Conservation (phyloP, 1,139 yeast genomes). For the Geotrichum australiense region DNA sequence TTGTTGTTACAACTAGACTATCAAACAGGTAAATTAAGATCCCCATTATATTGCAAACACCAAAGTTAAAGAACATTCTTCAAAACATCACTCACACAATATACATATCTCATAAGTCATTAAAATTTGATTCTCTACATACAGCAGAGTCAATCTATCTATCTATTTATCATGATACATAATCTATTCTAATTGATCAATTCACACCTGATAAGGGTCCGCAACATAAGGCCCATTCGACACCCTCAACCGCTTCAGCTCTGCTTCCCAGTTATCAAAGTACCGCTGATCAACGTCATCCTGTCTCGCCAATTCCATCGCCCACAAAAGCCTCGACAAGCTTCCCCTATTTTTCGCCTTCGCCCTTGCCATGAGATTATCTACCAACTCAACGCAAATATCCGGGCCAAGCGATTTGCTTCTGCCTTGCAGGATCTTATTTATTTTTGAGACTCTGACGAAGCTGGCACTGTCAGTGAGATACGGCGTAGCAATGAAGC, state of each 20-base stretch:
- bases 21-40: too few relatives aligned
- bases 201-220: too few relatives aligned
- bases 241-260: not conserved
- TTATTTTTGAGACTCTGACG: constrained; percentile 19
- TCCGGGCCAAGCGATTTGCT: constrained; percentile 17
- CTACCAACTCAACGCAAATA: constrained; percentile 12
- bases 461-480: constrained; percentile 20
- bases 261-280: not conserved
- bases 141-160: too few relatives aligned
- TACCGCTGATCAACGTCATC: constrained; percentile 19
- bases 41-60: too few relatives aligned
- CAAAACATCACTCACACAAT: too few relatives aligned
- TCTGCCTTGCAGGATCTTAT: constrained; percentile 19
- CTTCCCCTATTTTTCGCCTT: constrained; percentile 19
- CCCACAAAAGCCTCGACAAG: constrained; percentile 22
- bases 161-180: too few relatives aligned
- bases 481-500: constrained; percentile 20
- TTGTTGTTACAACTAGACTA: too few relatives aligned
- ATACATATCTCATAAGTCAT: too few relatives aligned
- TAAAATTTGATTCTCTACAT: too few relatives aligned
- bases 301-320: constrained; percentile 21
- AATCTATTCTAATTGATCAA: too few relatives aligned
- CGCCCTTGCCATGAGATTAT: constrained; percentile 10
- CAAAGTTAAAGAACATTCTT: too few relatives aligned
- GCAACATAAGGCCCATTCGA: constrained; percentile 1